Base-by-base conservation (phyloP, 306 rosid species). In the Cucumis cinereus region DNA sequence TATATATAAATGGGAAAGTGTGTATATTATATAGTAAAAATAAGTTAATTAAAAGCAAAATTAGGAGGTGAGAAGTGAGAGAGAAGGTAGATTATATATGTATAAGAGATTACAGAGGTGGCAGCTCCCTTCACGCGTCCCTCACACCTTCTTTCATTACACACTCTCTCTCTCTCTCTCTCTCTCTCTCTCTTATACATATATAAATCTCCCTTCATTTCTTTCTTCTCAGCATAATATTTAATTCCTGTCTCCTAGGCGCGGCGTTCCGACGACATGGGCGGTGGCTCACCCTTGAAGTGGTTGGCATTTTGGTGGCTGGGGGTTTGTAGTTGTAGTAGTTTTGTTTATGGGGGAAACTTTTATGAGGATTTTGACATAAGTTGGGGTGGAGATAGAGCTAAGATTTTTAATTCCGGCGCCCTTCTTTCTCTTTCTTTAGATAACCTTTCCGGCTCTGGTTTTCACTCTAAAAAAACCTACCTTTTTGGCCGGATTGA, bases 361-460 rank as follows among this genome's bases (percentile, higher is more conserved):
- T 90, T 93, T 75, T 55, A 79, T 77, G 85, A 88, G 57, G 90
- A 90, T 53, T 93, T 90, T 73, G 91, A 93, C 79, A 60, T 93
- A 8, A 89, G 87, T 23, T 93, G 96, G 98, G 98, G 96, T 19
- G 90, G 69, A 14, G 52, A 84, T 4, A 86, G 96, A 59, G 91
- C 90, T 11, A 89, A 89, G 86, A 81, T 93, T 75, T 87, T 93
- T 79, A 77, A 63, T 6, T 81, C 82, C 30, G 96, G 98, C 1
- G 88, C 81, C 62, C 91, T 90, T 79, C 88, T 93, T 1, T 90
- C 96, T 78, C 81, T 93, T 16, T 90, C 96, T 0, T 58, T 93
- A 3, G 98, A 90, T 78, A 84, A 55, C 70, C 79, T 81, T 24
- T 93, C 98, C 61, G 98, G 98, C 61, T 93, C 98, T 74, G 96